A percentile compares a stretch with the other conserved stretches of the same genome.
Evolutionary conservation across 2,329 filamentous ascomycete genomes (phyloP).

Genomic region (Teratosphaeria pseudoeucalypti): DNA sequence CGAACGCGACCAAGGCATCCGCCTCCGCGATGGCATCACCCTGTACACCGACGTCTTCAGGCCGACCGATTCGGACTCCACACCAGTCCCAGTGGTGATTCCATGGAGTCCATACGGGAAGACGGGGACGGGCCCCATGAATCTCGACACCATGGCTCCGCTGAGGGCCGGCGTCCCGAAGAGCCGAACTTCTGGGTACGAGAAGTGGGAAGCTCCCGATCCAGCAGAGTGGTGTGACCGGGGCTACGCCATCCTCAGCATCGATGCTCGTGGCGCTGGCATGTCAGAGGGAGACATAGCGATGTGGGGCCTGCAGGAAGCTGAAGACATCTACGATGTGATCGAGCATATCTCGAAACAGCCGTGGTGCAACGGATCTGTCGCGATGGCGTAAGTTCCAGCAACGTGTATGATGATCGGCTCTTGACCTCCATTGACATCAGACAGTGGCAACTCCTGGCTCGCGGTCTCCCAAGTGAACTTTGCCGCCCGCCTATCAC

Average conservation of each 20-base stretch:
- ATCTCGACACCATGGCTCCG: background rate
- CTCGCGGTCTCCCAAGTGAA: constrained; percentile 31
- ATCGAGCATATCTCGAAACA: constrained; percentile 30
- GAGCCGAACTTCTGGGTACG: constrained; percentile 15
- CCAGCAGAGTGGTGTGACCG: constrained; percentile 21
- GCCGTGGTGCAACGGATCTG: constrained; percentile 33
- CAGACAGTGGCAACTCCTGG: constrained; percentile 28
- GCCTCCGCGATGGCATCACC: constrained; percentile 30
- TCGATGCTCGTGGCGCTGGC: constrained; percentile 18
- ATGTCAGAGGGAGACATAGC: constrained; percentile 25
- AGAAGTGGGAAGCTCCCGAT: constrained; percentile 32
- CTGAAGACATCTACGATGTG: constrained; percentile 31
- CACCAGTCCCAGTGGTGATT: constrained; percentile 3
- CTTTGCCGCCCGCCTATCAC: constrained; percentile 31
- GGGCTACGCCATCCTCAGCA: constrained; percentile 21
- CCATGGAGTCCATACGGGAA: constrained; percentile 1
- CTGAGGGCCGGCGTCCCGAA: background rate
- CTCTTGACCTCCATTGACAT: background rate
- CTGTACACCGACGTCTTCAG: constrained; percentile 39
- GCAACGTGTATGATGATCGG: background rate
- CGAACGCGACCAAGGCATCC: constrained; percentile 36
- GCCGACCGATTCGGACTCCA: constrained; percentile 22
- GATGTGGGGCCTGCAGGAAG: constrained; percentile 31
- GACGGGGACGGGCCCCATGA: background rate
- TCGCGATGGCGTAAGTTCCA: constrained; percentile 26